Evolutionary conservation across 306 rosid genomes (phyloP).

Genomic region (Lotus japonicus): DNA sequence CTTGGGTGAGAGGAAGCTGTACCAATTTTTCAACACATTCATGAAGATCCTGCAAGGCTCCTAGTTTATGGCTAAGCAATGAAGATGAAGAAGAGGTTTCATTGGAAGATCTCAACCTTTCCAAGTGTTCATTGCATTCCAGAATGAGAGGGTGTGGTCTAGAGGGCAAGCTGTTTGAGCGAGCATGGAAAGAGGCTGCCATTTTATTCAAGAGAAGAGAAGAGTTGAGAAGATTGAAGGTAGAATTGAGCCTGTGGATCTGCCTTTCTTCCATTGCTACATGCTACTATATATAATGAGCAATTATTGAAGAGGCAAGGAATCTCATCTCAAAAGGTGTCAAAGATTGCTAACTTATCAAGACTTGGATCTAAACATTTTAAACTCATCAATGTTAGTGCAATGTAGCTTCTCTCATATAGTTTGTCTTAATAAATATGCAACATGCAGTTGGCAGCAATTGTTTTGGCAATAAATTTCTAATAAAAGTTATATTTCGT

Average conservation of each 20-base stretch:
- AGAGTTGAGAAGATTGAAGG: neutral
- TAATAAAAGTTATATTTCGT: neutral
- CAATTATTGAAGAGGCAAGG: neutral
- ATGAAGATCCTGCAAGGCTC: conserved; percentile 11
- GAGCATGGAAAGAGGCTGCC: conserved; percentile 27
- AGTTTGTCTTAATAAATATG: too few species aligned
- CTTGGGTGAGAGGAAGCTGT: conserved; percentile 19
- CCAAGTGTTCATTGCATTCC: conserved; percentile 22
- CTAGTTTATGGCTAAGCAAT: conserved; percentile 1
- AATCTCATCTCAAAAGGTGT: neutral
- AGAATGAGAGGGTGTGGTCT: conserved; percentile 29
- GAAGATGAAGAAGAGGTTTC: conserved; percentile 26
- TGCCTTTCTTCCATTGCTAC: neutral
- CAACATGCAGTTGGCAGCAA: too few species aligned
- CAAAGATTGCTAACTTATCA: neutral
- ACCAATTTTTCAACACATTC: conserved; percentile 17
- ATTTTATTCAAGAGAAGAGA: conserved; percentile 4
- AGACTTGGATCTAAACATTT: too few species aligned
- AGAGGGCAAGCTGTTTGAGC: conserved; percentile 34
- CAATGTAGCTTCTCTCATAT: neutral
- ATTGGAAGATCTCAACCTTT: conserved; percentile 8
- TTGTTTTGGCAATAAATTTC: neutral
- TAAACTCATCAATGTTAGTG: neutral
- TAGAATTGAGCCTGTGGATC: neutral
- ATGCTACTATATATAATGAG: neutral